Base-by-base conservation (phyloP, 129 eudicot genomes). In the Flaveria robusta region DNA sequence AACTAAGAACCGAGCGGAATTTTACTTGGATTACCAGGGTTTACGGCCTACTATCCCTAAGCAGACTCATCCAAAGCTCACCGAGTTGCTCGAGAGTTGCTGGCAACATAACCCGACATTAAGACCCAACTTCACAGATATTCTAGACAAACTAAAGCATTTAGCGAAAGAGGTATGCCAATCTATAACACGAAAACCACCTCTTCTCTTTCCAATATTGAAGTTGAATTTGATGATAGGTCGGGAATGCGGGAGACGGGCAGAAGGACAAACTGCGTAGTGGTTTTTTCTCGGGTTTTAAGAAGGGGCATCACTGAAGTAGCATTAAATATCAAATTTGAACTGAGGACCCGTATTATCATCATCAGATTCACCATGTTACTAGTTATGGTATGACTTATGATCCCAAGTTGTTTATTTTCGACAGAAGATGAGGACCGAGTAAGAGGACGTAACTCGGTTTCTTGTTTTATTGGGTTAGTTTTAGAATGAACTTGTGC, bases 41-140 rank as follows among this genome's bases (percentile, higher is more conserved):
- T 52, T 88, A 58, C 83, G 93, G 74, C 93, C 93, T 55, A 76
- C 86, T 56, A 85, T 88, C 39, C 93, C 93, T 45, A 88, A 85
- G 80, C 72, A 76, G 77, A 88, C 93, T 46, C 90, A 79, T 79
- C 88, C 90, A 31, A 83, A 83, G 85, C 83, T 88, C 62, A 80
- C 74, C 0, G 86, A 83, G 76, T 70, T 88, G 58, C 93, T 88
- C 54, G 88, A 83, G 70, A 81, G 83, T 26, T 88, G 90, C 84
- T 88, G 93, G 93, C 90, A 88, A 78, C 90, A 86, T 54, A 80
- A 88, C 68, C 90, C 93, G 8, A 20, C 80, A 39, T 68, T 65
- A 46, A 85, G 93, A 73, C 93, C 93, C 15, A 72, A 88, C 63
- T 88, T 88, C 72, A 75, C 90, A 7, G 77, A 81, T 51, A 88